Evolutionary conservation across 2,329 filamentous ascomycete genomes (phyloP).

Genomic region (Cryphonectria carpinicola): DNA sequence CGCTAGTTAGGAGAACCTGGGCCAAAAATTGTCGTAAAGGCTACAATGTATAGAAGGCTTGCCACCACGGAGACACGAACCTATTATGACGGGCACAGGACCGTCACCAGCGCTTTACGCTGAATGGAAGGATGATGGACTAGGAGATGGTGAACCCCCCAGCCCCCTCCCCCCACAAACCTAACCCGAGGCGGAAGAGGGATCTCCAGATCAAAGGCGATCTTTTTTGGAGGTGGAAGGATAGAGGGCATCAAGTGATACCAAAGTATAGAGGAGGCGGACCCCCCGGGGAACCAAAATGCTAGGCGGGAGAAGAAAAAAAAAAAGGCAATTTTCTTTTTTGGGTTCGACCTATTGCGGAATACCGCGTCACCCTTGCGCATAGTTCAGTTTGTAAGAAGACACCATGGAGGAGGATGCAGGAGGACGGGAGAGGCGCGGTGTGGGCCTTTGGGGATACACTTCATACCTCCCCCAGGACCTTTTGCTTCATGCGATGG

Average conservation of each 20-base stretch:
- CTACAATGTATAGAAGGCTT: not conserved
- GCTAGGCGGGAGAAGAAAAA: constrained; percentile 8
- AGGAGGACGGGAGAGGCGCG: not conserved
- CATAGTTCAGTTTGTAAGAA: constrained; percentile 15
- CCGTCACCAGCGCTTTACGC: not conserved
- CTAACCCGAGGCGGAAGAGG: not conserved
- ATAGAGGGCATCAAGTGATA: constrained; percentile 25
- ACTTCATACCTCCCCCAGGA: constrained; percentile 3
- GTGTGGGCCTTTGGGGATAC: constrained; percentile 2
- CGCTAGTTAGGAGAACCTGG: constrained; percentile 25
- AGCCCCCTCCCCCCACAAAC: not conserved
- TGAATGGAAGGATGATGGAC: not conserved
- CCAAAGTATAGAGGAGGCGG: constrained; percentile 24
- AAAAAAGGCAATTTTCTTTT: constrained; percentile 16
- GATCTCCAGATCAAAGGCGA: constrained; percentile 6
- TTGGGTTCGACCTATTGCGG: constrained; percentile 12
- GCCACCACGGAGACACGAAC: not conserved
- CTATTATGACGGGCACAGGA: not conserved
- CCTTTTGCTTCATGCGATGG: constrained; percentile 13
- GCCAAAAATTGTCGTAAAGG: not conserved
- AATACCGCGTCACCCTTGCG: not conserved
- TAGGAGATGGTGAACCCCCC: not conserved
- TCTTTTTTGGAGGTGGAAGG: not conserved
- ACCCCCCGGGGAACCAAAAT: constrained; percentile 9
- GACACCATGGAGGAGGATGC: not conserved